Evolutionary conservation across 768 basidiomycete genomes (phyloP).

Genomic region (Phallus indusiatus): DNA sequence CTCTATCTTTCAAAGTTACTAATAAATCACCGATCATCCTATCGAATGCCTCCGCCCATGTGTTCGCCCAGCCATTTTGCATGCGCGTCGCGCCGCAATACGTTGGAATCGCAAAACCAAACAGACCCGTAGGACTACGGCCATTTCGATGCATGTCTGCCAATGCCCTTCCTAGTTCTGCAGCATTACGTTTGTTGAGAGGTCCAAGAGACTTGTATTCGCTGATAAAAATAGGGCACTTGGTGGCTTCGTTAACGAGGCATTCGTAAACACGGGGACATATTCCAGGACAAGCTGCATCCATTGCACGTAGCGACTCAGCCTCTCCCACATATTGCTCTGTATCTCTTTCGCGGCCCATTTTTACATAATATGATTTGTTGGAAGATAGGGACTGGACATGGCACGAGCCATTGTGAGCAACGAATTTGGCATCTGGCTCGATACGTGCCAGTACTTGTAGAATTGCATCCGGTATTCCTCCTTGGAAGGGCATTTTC

Average conservation of each 20-base stretch:
- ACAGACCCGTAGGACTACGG: constrained; percentile 39
- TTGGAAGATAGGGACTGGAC: constrained; percentile 47
- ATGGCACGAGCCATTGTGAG: constrained; percentile 27
- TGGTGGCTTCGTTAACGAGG: constrained; percentile 28
- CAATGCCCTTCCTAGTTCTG: constrained; percentile 46
- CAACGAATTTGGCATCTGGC: constrained; percentile 38
- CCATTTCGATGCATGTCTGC: constrained; percentile 55
- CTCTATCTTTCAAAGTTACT: constrained; percentile 32
- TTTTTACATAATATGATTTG: constrained; percentile 51
- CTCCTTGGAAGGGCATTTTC: background rate
- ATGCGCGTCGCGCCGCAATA: constrained; percentile 68
- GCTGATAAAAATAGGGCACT: constrained; percentile 46
- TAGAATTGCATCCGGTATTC: constrained; percentile 26
- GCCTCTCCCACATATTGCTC: constrained; percentile 67
- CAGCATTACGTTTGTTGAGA: constrained; percentile 38
- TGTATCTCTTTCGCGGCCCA: constrained; percentile 35
- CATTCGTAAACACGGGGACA: constrained; percentile 47
- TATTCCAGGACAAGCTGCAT: constrained; percentile 55
- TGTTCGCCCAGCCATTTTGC: constrained; percentile 62
- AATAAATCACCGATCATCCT: constrained; percentile 53
- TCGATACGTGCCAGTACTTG: constrained; percentile 41
- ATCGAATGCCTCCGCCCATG: constrained; percentile 62
- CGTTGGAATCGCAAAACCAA: constrained; percentile 66
- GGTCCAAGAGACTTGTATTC: constrained; percentile 56
- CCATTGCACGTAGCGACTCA: constrained; percentile 56